Evolutionary conservation across 2,329 filamentous ascomycete species (phyloP).

Genomic region (Claviceps citrina): DNA sequence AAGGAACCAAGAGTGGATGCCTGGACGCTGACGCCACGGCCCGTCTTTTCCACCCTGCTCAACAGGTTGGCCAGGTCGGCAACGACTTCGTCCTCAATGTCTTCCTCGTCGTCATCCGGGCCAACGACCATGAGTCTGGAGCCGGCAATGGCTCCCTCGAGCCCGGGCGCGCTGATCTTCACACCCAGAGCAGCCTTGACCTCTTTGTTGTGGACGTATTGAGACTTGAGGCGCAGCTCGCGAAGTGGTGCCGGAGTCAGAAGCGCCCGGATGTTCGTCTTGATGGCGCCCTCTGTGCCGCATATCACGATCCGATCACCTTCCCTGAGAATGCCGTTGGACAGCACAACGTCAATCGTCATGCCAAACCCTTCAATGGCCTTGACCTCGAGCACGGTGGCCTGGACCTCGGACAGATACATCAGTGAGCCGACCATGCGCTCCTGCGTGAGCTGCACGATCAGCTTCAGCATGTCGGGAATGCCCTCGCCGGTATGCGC

Average conservation of each 20-base stretch:
- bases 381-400: slow-evolving; percentile 96
- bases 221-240: slow-evolving; percentile 86
- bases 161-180: slow-evolving; percentile 92
- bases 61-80: slow-evolving; percentile 83
- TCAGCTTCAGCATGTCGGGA: slow-evolving; percentile 94
- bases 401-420: slow-evolving; percentile 96
- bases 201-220: slow-evolving; percentile 97
- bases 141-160: slow-evolving; percentile 91
- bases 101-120: slow-evolving; percentile 89
- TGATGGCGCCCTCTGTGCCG: slow-evolving; percentile 90
- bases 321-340: slow-evolving; percentile 87
- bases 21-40: slow-evolving; percentile 90
- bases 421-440: slow-evolving; percentile 94
- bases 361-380: slow-evolving; percentile 97
- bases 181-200: slow-evolving; percentile 97
- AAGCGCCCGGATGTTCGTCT: slow-evolving; percentile 86
- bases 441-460: slow-evolving; percentile 83
- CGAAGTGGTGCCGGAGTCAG: slow-evolving; percentile 86
- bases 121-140: slow-evolving; percentile 89
- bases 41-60: slow-evolving; percentile 78
- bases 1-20: slow-evolving; percentile 94
- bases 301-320: slow-evolving; percentile 91
- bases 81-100: slow-evolving; percentile 93
- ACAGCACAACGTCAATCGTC: slow-evolving; percentile 92
- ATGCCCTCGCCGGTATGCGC: slow-evolving; percentile 99